Base-by-base conservation (phyloP, 495 filamentous ascomycete species). In the Emericellopsis terricola region DNA sequence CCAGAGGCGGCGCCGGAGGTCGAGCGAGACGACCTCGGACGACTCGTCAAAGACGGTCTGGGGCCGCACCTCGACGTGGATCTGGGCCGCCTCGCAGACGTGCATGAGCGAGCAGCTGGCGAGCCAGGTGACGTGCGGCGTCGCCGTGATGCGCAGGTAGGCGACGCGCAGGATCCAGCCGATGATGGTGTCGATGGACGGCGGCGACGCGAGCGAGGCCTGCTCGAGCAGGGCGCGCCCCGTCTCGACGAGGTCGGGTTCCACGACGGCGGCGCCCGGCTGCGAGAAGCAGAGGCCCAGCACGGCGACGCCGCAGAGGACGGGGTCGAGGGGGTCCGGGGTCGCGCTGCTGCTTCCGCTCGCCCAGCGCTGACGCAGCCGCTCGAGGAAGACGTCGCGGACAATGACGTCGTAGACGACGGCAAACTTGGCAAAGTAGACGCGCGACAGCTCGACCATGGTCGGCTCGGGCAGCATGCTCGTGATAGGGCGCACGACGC, bases 31-130 rank as follows among this genome's bases (percentile, higher is more conserved):
- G 17, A 28, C 21, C 10, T 39, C 19, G 2, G 36, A 29, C 23
- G 32, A 42, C 15, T 33, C 33, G 15, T 20, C 24, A 8, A 21
- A 23, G 23, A 26, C 11, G 23, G 23, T 6, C 6, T 6, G 11
- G 23, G 23, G 6, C 11, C 11, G 6, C 24, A 49, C 27, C 26
- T 59, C 64, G 9, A 52, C 49, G 30, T 69, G 59, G 5, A 71
- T 43, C 0, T 59, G 60, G 1, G 59, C 45, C 0, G 65, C 56
- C 44, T 71, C 67, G 8, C 65, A 48, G 4, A 69, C 37, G 32
- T 71, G 67, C 48, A 73, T 63, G 17, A 65, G 40, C 6, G 56
- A 64, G 41, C 62, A 66, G 29, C 61, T 68, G 3, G 64, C 64
- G 55, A 71, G 63, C 65, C 66, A 71, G 15, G 62, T 50, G 5